A percentile compares a stretch with the other conserved stretches of the same genome.
These are phyloP conservation scores for Drechslerella coelobrocha DNA, from an alignment of 2,329 filamentous ascomycete species.

Conservation along the genomic window DNA sequence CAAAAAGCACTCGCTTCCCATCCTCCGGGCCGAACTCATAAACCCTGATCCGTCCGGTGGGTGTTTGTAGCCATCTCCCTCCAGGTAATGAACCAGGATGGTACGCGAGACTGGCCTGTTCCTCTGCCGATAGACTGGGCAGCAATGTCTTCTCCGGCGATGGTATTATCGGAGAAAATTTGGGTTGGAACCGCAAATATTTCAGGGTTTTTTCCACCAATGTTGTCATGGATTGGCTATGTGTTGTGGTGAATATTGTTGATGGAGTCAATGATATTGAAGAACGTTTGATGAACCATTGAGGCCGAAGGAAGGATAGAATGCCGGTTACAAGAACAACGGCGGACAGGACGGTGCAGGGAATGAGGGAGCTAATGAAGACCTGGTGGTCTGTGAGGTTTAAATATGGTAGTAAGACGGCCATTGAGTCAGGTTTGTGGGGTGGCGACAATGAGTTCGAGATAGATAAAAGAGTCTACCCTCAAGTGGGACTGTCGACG, in stretches of 20 bases:
- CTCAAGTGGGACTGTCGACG: no score
- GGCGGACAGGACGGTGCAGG: conserved; percentile 29
- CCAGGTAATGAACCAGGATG: conserved; percentile 74
- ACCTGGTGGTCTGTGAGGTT: conserved; percentile 24
- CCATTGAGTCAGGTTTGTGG: conserved; percentile 17
- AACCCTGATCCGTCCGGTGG: conserved; percentile 74
- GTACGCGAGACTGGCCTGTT: conserved; percentile 65
- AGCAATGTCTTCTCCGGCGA: conserved; percentile 58
- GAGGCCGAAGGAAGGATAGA: conserved; percentile 23
- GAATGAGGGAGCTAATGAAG: conserved; percentile 12
- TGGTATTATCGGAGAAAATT: conserved; percentile 51
- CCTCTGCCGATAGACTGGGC: conserved; percentile 56
- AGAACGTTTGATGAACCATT: conserved; percentile 23
- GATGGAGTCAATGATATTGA: conserved; percentile 13
- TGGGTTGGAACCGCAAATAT: conserved; percentile 15
- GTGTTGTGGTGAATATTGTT: conserved; percentile 24
- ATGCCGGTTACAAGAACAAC: conserved; percentile 34
- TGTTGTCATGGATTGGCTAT: conserved; percentile 2
- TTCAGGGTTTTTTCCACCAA: conserved; percentile 15
- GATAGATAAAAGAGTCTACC: no score
- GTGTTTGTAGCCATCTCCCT: conserved; percentile 70
- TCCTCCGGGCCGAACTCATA: conserved; percentile 81
- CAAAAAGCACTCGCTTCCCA: conserved; percentile 74
- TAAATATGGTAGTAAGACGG: conserved; percentile 39
- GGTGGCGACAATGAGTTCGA: not conserved